phyloP scores from a whole-genome alignment of 108 stramenopile genomes.

The Pseudonitzschia delicatissima region DNA sequence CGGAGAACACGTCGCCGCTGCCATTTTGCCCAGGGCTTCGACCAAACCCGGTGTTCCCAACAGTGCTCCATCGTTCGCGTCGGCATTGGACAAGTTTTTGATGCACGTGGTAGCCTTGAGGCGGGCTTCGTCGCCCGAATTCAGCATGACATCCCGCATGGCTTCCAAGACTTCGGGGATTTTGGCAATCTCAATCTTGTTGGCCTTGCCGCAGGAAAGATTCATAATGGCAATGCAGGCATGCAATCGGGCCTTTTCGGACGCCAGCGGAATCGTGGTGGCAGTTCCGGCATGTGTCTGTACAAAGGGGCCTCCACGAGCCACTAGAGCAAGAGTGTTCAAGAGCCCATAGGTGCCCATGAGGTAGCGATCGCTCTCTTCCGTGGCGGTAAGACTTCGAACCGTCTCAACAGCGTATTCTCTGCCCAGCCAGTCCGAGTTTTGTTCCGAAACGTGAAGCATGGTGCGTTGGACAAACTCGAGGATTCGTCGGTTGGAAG shows the following conservation, averaged over 20 bases:
- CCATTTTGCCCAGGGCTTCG: conserved; percentile 77
- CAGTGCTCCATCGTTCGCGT: conserved; percentile 84
- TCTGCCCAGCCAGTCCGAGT: conserved; percentile 65
- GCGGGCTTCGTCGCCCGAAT: conserved; percentile 68
- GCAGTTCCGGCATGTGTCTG: conserved; percentile 13
- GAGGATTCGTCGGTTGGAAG: conserved; percentile 70
- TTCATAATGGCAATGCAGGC: conserved; percentile 93
- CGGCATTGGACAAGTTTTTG: conserved; percentile 87
- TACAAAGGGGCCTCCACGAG: conserved; percentile 81
- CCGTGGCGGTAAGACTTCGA: conserved; percentile 84
- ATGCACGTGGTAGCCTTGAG: conserved; percentile 91
- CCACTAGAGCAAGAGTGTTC: conserved; percentile 73
- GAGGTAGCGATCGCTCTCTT: conserved; percentile 80
- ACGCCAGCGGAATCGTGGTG: conserved; percentile 53
- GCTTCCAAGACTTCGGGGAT: conserved; percentile 71
- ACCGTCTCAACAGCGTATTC: conserved; percentile 90
- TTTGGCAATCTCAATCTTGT: conserved; percentile 86
- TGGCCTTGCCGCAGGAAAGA: conserved; percentile 86
- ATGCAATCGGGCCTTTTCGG: conserved; percentile 80
- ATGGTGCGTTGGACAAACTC: conserved; percentile 80
- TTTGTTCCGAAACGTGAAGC: conserved; percentile 49
- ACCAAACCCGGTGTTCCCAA: conserved; percentile 78
- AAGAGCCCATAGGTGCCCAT: conserved; percentile 75
- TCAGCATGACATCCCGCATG: conserved; percentile 87
- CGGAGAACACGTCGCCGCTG: conserved; percentile 65